These are phyloP conservation scores for Pterocarpus santalinus DNA, from an alignment of 306 rosid species.

Conservation along the genomic window DNA sequence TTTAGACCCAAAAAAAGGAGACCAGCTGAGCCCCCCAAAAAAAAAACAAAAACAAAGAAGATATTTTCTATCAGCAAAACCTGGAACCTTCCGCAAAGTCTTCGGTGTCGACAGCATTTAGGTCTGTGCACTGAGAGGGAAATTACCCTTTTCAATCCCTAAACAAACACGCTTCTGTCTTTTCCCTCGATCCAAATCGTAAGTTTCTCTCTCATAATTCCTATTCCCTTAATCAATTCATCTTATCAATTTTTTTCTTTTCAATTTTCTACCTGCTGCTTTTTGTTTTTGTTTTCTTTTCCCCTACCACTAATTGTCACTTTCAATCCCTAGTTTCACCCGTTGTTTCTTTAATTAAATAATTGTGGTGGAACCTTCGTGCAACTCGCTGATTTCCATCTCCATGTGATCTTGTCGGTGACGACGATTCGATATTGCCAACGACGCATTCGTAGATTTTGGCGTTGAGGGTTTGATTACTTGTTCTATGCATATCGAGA, in stretches of 20 bases:
- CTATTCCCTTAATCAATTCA: neutral
- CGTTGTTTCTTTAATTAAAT: neutral
- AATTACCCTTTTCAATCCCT: neutral
- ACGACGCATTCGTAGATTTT: neutral
- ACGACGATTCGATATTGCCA: neutral
- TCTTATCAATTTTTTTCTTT: neutral
- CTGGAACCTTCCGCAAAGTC: slow-evolving; percentile 47
- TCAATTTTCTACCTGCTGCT: neutral
- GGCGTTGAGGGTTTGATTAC: neutral
- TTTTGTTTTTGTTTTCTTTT: neutral
- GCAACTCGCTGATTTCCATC: neutral
- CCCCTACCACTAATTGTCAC: neutral
- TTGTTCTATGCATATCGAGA: neutral
- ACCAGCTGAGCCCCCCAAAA: neutral
- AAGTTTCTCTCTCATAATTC: slow-evolving; percentile 34
- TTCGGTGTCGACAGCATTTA: slow-evolving; percentile 24
- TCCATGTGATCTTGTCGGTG: neutral
- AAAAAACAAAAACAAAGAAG: neutral
- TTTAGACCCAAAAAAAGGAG: neutral
- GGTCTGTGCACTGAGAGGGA: slow-evolving; percentile 4
- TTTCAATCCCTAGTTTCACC: slow-evolving; percentile 22
- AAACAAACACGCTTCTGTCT: neutral
- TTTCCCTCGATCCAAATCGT: slow-evolving; percentile 15
- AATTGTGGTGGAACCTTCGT: neutral
- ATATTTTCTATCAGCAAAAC: neutral